Evolutionary conservation across 73 alveolate species (phyloP), one percentile per base, ranked within the genome.

Genomic region (Loxodes magnus): DNA sequence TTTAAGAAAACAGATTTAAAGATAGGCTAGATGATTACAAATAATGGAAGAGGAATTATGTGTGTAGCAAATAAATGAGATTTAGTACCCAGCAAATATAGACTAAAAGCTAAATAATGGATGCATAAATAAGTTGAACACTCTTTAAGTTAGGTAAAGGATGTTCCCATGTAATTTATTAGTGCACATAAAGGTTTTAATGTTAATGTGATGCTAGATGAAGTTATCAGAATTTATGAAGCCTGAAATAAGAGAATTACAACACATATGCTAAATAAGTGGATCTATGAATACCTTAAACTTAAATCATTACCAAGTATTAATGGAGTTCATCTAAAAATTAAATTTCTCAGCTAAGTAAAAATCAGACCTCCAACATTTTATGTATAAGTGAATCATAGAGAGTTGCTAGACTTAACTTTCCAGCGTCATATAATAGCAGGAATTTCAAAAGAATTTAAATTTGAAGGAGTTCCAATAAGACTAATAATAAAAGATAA

Each of bases 31-130:
- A 53, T 74, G 26, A 85, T 80, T n/a, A 52, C 64, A 0, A 78
- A 79, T 21, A 76, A 84, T 52, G 96, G 96, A 14, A 79, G 96
- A 64, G 93, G 69, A 15, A 39, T 84, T 4, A 77, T 84, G 4
- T 37, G 74, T 3, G 93, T 77, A 2, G 93, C 86, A 0, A 84
- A 84, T 56, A 84, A 84, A 71, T 84, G 96, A 93, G 96, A 84
- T 51, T 37, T 77, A 31, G 96, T 84, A 38, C 82, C 70, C 31
- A 84, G 80, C 23, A 79, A 82, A 41, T 70, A 58, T 59, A 82
- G 74, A 49, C 59, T 46, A 57, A 74, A 64, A 48, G 88, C 82
- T 27, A 57, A 69, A 3, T 74, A 70, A 53, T 74, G 77, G 74
- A 57, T 74, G 67, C 62, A 52, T 10, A 67, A 73, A 22, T 50